Evolutionary conservation across 1,284 basidiomycete genomes (phyloP), one percentile per base, ranked within the genome.

Genomic region (Peniophora sp.): DNA sequence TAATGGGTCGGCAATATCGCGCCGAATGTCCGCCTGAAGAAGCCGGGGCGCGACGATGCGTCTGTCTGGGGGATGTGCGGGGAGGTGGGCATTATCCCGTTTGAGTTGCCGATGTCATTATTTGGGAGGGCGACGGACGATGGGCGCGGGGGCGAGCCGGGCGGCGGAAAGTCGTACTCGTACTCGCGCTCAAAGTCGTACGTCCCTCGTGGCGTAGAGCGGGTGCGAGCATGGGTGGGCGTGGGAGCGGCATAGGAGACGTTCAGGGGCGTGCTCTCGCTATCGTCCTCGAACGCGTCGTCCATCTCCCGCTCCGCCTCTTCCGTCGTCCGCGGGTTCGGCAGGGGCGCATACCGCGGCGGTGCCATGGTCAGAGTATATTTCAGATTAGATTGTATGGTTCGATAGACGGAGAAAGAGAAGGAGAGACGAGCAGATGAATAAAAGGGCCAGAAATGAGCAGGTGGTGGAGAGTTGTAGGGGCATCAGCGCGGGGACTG

Each of bases 171-270:
- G 58, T 74, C 77, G 58, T 83, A 87, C 57, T 74, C 77, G 58
- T 83, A 87, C 59, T 89, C 85, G 24, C 88, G 74, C 64, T 92
- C 89, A 66, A 92, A 93, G 66, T 93, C 88, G 64, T 94, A 93
- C 15, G 66, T 61, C 15, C 69, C 72, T 27, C 73, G 65, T 20
- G 49, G 47, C 5, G 47, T 41, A 49, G 5, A 1, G 61, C 58
- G 51, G 51, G 34, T 18, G 44, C 36, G 41, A 50, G 45, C 17
- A 32, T 32, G 27, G 35, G 36, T 36, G 27, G 43, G 37, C 45
- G 23, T 43, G 12, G 14, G 47, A 18, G 39, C 46, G 3, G 45
- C 27, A 3, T 47, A 47, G 35, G 47, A 34, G 17, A 50, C 44
- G 23, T 67, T 63, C 27, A 75, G 62, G 36, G 71, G 73, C 3